phyloP scores from a whole-genome alignment of 331 rosid genomes.

The Quercus tomentella region DNA sequence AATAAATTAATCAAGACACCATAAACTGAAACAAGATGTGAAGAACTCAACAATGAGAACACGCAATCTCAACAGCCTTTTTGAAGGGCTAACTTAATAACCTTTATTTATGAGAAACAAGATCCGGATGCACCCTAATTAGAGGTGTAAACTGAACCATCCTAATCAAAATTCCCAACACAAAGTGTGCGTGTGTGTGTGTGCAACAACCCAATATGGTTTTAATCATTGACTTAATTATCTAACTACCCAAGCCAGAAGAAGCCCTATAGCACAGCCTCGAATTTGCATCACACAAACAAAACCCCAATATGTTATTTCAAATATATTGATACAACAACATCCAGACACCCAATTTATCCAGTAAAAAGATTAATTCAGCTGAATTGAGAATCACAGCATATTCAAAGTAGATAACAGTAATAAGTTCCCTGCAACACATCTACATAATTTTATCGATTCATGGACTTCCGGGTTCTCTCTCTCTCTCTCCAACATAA shows the following conservation, averaged over 20 bases:
- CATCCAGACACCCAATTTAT: neutral
- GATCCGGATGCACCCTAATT: neutral
- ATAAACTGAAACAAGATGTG: neutral
- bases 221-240: neutral
- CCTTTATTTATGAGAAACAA: neutral
- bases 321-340: neutral
- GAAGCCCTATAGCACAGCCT: neutral
- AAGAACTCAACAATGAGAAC: neutral
- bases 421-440: neutral
- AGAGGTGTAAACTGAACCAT: neutral
- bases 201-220: neutral
- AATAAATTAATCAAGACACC: neutral
- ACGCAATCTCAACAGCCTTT: neutral
- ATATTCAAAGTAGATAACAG: neutral
- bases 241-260: too few species aligned
- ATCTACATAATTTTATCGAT: neutral
- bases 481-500: neutral
- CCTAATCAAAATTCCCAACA: neutral
- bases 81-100: neutral
- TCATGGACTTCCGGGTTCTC: neutral
- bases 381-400: neutral
- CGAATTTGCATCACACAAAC: neutral
- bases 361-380: neutral
- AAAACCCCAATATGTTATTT: neutral
- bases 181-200: neutral